Evolutionary conservation across 106 monocot species (phyloP).

Genomic region (Hemerocallis citrina): DNA sequence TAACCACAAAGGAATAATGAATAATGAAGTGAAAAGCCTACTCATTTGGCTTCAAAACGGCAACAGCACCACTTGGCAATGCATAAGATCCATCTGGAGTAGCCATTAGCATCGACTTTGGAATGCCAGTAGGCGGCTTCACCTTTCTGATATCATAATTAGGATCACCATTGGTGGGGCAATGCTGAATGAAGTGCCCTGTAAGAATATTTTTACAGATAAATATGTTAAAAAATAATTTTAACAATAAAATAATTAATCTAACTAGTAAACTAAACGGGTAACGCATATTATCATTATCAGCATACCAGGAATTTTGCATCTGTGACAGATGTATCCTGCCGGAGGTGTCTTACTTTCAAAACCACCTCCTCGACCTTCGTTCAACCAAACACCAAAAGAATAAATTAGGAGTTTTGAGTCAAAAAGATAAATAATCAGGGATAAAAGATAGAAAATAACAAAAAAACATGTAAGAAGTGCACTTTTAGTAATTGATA

Average conservation of each 20-base stretch:
- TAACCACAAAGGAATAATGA: background rate
- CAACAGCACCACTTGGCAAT: slow-evolving; percentile 89
- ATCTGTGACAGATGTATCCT: slow-evolving; percentile 92
- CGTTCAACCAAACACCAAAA: slow-evolving; percentile 4
- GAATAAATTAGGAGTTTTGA: background rate
- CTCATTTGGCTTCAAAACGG: slow-evolving; percentile 82
- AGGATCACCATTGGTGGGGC: slow-evolving; percentile 92
- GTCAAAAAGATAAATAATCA: background rate
- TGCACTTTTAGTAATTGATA: too few relatives aligned
- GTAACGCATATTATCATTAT: background rate
- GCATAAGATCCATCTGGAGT: slow-evolving; percentile 95
- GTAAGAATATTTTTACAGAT: background rate
- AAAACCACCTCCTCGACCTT: slow-evolving; percentile 45
- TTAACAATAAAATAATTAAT: background rate
- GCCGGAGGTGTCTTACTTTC: slow-evolving; percentile 72
- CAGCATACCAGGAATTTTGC: slow-evolving; percentile 71
- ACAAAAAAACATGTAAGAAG: too few relatives aligned
- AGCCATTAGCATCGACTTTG: slow-evolving; percentile 82
- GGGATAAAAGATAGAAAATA: background rate
- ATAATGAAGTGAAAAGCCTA: slow-evolving; percentile 9
- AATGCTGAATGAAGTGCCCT: slow-evolving; percentile 97
- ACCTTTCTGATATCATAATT: slow-evolving; percentile 70
- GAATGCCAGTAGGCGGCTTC: slow-evolving; percentile 90
- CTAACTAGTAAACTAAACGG: background rate
- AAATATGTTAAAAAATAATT: background rate